Evolutionary conservation across 2,329 filamentous ascomycete species (phyloP).

Genomic region (Fusarium sp.): DNA sequence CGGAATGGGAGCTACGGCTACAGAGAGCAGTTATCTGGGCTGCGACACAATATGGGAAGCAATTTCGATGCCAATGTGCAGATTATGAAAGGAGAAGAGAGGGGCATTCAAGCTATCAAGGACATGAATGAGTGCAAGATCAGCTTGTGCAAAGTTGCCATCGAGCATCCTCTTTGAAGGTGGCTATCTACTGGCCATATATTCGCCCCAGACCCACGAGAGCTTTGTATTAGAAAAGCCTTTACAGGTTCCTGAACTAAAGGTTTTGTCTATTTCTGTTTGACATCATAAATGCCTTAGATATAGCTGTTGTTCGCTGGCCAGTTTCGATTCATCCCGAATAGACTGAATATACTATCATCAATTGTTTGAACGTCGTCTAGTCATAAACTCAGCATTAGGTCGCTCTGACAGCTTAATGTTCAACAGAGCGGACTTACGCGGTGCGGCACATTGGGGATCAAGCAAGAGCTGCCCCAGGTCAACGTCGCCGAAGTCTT

Average conservation of each 20-base stretch:
- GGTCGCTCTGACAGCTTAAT: background rate
- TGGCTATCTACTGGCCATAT: no score
- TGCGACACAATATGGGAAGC: background rate
- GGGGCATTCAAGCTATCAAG: background rate
- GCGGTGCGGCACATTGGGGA: rapidly evolving
- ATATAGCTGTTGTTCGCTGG: background rate
- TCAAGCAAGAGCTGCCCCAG: background rate
- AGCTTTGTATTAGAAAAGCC: no score
- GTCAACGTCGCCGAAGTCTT: background rate
- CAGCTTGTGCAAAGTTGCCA: background rate
- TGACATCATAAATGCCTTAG: rapidly evolving
- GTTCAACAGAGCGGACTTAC: background rate
- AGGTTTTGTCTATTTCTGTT: no score
- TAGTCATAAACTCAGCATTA: background rate
- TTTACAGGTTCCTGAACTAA: no score
- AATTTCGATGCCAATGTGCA: background rate
- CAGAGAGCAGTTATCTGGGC: background rate
- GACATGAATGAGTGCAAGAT: background rate
- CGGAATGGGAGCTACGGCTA: background rate
- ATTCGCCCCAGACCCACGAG: rapidly evolving
- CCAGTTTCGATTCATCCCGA: background rate
- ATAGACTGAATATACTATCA: background rate
- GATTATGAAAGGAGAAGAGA: background rate
- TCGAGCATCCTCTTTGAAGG: background rate
- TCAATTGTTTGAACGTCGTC: background rate